These are phyloP conservation scores for Apophysomyces ossiformis DNA, from an alignment of 371 early-diverging fungal genomes.

Conservation along the genomic window DNA sequence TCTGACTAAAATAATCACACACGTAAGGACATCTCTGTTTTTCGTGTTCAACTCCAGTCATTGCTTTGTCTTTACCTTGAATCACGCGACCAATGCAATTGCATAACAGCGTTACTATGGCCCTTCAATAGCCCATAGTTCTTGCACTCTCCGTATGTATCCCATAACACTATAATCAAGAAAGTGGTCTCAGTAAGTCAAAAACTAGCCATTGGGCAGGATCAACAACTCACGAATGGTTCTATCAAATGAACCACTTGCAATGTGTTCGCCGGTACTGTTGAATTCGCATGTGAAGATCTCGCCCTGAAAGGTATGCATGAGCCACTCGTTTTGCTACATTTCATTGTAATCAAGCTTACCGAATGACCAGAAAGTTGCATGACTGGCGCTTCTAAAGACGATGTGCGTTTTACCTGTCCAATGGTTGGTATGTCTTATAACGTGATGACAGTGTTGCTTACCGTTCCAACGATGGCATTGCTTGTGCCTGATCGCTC, in stretches of 20 bases:
- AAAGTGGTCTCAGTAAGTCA: background rate
- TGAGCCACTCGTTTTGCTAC: background rate
- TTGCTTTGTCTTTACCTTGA: slow-evolving; percentile 49
- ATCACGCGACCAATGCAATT: slow-evolving; percentile 91
- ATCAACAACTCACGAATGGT: slow-evolving; percentile 67
- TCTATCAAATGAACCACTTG: slow-evolving; percentile 85
- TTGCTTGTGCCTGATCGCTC: slow-evolving; percentile 58
- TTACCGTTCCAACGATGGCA: slow-evolving; percentile 67
- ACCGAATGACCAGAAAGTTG: slow-evolving; percentile 80
- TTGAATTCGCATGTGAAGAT: slow-evolving; percentile 87
- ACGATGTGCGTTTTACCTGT: slow-evolving; percentile 82
- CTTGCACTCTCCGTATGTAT: slow-evolving; percentile 86
- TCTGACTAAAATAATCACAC: slow-evolving; percentile 35
- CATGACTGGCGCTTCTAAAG: slow-evolving; percentile 89
- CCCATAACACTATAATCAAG: slow-evolving; percentile 79
- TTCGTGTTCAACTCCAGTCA: background rate
- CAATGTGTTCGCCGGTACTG: slow-evolving; percentile 82
- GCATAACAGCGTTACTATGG: slow-evolving; percentile 84
- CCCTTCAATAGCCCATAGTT: slow-evolving; percentile 90
- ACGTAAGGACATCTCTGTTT: background rate
- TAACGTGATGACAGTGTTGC: slow-evolving; percentile 17
- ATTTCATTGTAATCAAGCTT: slow-evolving; percentile 19
- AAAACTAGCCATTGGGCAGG: background rate
- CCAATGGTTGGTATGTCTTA: background rate
- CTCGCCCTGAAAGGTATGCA: slow-evolving; percentile 66